phyloP scores from a whole-genome alignment of 768 basidiomycete species.

The Kondoa subrosea region DNA sequence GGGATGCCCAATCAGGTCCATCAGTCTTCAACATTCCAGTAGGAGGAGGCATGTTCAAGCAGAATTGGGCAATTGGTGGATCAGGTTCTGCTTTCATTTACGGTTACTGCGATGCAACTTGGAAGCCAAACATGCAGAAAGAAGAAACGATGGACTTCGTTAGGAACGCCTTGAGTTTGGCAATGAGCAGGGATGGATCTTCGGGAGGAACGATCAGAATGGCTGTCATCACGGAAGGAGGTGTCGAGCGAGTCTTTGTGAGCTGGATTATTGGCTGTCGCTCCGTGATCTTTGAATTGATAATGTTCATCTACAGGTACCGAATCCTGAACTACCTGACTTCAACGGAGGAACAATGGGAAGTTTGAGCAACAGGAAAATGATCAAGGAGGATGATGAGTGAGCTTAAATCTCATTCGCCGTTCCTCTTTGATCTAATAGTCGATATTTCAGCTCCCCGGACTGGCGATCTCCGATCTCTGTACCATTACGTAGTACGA shows the following conservation, averaged over 20 bases:
- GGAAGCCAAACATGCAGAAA: slow-evolving; percentile 71
- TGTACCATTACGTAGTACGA: background rate
- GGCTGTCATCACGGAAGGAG: slow-evolving; percentile 86
- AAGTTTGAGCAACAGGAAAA: background rate
- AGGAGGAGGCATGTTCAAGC: slow-evolving; percentile 88
- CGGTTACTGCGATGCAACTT: slow-evolving; percentile 98
- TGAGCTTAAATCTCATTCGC: background rate
- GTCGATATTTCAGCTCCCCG: background rate
- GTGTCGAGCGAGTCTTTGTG: slow-evolving; percentile 79
- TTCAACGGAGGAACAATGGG: slow-evolving; percentile 7
- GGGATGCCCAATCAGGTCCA: slow-evolving; percentile 80
- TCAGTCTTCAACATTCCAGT: slow-evolving; percentile 94
- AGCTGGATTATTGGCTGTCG: slow-evolving; percentile 43
- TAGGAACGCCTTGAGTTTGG: slow-evolving; percentile 80
- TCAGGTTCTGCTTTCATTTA: slow-evolving; percentile 97
- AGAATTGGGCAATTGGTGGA: slow-evolving; percentile 89
- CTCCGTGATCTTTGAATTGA: slow-evolving; percentile 28
- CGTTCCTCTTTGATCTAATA: background rate
- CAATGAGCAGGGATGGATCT: slow-evolving; percentile 94
- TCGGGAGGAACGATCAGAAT: slow-evolving; percentile 95
- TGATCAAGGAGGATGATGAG: slow-evolving; percentile 3
- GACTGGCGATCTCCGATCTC: background rate
- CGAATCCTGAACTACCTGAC: background rate
- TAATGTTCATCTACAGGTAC: background rate
- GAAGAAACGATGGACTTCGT: slow-evolving; percentile 89